Base-by-base conservation (phyloP, 2,329 filamentous ascomycete genomes). In the Apiospora saccharicola region DNA sequence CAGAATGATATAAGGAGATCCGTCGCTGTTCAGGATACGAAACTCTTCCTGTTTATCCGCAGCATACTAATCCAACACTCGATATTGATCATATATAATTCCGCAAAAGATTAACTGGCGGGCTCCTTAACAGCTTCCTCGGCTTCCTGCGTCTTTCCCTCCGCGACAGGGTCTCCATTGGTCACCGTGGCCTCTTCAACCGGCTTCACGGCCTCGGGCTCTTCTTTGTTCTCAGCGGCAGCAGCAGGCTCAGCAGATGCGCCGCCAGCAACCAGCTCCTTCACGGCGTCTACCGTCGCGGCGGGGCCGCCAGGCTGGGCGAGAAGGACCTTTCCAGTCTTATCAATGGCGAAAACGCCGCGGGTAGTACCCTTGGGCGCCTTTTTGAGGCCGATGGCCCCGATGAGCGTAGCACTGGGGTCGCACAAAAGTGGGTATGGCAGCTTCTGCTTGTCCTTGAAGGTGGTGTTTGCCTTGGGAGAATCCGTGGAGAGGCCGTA, bases 401-500 rank as follows among this genome's bases (percentile, higher is more conserved):
- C 86, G 78, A 98, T 97, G 73, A 99, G 88, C 2, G 90, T 91
- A 41, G 88, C 90, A 70, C 85, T 84, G 7, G 92, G 89, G 82
- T 99, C 95, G 85, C 95, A 98, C 53, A 99, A 89, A 67, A 99
- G 90, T 47, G 93, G 86, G 82, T 98, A 99, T 6, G 92, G 94
- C 71, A 98, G 89, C 75, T 93, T 94, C 83, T 98, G 94, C 86
- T 97, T 98, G 53, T 91, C 92, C 84, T 94, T 93, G 89, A 98
- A 99, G 67, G 90, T 94, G 34, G 94, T 95, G 86, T 99, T 99
- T 78, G 94, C 91, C 85, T 96, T 97, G 78, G 94, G 91, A 68
- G 91, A 93, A 85, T 98, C 96, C 77, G 90, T 90, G 74, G 94
- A 97, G 69, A 99, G 91, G 71, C 96, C 96, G 82, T 94, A 98